phyloP scores from a whole-genome alignment of 352 stramenopile species.

The Pythium vanterpoolii region DNA sequence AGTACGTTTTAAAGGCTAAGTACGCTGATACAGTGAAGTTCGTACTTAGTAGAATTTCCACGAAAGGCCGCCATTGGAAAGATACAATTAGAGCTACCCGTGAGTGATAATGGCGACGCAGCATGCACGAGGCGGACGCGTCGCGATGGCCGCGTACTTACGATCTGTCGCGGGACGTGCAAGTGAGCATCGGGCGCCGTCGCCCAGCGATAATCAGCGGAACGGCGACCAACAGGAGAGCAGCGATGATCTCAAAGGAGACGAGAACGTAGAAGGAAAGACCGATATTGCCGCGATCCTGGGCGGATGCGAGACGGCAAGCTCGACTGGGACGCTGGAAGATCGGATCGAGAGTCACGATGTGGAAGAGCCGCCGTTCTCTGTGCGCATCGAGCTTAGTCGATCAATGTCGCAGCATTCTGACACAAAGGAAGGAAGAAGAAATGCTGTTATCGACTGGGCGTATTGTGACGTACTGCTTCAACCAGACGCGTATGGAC shows the following conservation, averaged over 20 bases:
- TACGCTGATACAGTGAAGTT: background rate
- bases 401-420: background rate
- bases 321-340: constrained; percentile 5
- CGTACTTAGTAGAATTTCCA: constrained; percentile 13
- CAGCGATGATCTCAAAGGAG: background rate
- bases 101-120: background rate
- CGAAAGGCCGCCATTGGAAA: constrained; percentile 20
- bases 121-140: background rate
- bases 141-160: constrained; percentile 39
- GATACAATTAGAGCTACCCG: background rate
- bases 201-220: background rate
- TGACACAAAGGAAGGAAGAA: background rate
- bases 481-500: constrained; percentile 36
- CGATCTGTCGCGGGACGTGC: constrained; percentile 33
- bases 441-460: background rate
- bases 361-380: background rate
- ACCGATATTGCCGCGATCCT: background rate
- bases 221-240: background rate
- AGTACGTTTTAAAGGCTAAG: background rate
- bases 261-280: background rate
- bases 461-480: constrained; percentile 42
- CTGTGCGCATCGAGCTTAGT: background rate
- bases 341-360: constrained; percentile 2
- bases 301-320: constrained; percentile 4
- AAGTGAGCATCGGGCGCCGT: constrained; percentile 11